Evolutionary conservation across 805 yeast species (phyloP).

Genomic region (Kodamaea hsintzibuensis): DNA sequence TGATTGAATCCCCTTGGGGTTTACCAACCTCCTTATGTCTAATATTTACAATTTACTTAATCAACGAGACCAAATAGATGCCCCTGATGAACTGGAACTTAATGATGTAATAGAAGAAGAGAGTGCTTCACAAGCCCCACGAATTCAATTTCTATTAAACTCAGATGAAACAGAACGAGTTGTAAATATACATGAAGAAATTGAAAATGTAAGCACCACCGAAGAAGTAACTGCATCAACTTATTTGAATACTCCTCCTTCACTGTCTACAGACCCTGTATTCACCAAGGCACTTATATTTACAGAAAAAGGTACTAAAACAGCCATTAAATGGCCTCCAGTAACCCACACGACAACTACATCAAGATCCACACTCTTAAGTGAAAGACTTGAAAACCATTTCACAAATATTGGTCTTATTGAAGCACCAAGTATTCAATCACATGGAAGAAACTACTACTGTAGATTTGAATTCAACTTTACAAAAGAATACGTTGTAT

Average conservation of each 20-base stretch:
- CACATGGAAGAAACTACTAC: conserved; percentile 6
- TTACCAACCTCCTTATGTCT: not conserved
- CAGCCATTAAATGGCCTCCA: not conserved
- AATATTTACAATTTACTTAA: not conserved
- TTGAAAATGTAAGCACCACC: not conserved
- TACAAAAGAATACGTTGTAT: not conserved
- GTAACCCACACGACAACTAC: not conserved
- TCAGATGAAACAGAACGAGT: not conserved
- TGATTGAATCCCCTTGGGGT: not conserved
- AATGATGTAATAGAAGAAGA: not conserved
- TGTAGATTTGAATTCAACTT: conserved; percentile 14
- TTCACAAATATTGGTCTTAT: not conserved
- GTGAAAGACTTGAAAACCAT: not conserved
- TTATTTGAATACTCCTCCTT: too few species aligned
- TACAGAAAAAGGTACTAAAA: not conserved
- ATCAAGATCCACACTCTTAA: not conserved
- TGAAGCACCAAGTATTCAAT: not conserved
- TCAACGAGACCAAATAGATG: not conserved
- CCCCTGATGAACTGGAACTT: too few species aligned
- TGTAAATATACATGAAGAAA: not conserved
- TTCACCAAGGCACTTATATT: not conserved
- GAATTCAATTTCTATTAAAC: not conserved
- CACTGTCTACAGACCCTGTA: not conserved
- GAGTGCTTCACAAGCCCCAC: not conserved
- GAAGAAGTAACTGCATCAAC: not conserved